These are phyloP conservation scores for Acanthamoeba lenticulata DNA, from an alignment of 208 protist genomes.

Conservation along the genomic window DNA sequence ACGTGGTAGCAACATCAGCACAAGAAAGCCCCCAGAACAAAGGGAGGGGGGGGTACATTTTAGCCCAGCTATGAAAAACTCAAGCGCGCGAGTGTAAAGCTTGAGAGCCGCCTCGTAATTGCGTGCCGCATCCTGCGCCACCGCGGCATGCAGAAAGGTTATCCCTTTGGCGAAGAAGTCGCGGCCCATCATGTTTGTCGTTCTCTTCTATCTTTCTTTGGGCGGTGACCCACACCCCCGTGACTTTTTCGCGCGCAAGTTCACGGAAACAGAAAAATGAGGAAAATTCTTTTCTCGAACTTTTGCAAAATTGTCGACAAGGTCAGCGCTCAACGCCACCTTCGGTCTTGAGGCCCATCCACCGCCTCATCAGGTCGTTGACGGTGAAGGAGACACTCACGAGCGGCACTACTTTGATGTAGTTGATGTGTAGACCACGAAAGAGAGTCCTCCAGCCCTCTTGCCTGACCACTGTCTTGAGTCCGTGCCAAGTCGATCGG, in stretches of 20 bases:
- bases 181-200: background rate
- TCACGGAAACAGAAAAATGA: no score
- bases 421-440: constrained; percentile 57
- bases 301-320: no score
- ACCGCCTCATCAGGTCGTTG: constrained; percentile 44
- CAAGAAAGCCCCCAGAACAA: no score
- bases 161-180: constrained; percentile 32
- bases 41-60: constrained; percentile 40
- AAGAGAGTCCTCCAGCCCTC: constrained; percentile 1
- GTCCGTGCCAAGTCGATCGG: background rate
- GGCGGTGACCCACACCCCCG: no score
- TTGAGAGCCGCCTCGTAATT: background rate
- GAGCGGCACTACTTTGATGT: constrained; percentile 58
- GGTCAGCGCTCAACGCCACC: constrained; percentile 28
- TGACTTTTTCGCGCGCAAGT: background rate
- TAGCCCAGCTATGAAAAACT: constrained; percentile 43
- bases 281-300: no score
- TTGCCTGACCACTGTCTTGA: background rate
- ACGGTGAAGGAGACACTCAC: constrained; percentile 48
- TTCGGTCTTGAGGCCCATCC: constrained; percentile 57
- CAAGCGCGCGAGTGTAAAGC: background rate
- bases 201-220: no score
- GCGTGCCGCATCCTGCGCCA: background rate
- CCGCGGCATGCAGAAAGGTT: background rate
- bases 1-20: background rate